Evolutionary conservation across 2,329 filamentous ascomycete species (phyloP).

Genomic region (Incumbomyces lentus): DNA sequence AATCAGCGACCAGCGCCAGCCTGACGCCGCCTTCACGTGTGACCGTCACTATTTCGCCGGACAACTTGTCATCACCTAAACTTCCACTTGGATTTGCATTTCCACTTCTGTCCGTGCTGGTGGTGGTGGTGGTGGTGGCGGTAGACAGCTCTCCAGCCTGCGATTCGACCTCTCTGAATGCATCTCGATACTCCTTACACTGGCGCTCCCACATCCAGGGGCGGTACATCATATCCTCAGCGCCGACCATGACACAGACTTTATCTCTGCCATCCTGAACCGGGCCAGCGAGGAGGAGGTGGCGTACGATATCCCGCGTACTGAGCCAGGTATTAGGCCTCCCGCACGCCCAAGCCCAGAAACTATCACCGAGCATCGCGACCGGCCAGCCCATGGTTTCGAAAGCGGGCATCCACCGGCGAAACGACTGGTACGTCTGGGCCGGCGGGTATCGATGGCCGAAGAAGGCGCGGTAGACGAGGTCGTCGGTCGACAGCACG

Average conservation of each 20-base stretch:
- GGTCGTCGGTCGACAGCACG: constrained; percentile 40
- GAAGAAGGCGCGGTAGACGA: constrained; percentile 44
- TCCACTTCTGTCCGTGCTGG: no score
- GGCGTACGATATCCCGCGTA: constrained; percentile 3
- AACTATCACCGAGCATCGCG: constrained; percentile 39
- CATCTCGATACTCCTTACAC: constrained; percentile 8
- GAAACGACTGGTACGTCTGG: constrained; percentile 32
- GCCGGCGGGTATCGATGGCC: constrained; percentile 32
- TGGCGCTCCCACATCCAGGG: constrained; percentile 6
- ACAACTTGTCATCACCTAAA: background rate
- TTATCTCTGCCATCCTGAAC: constrained; percentile 28
- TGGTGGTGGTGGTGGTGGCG: no score
- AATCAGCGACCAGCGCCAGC: constrained; percentile 33
- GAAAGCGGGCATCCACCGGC: constrained; percentile 36
- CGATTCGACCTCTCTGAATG: background rate
- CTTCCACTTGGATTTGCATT: no score
- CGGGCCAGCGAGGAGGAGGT: constrained; percentile 25
- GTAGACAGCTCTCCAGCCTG: no score
- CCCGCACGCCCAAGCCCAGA: constrained; percentile 14
- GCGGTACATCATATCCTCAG: constrained; percentile 24
- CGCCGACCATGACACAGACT: constrained; percentile 33
- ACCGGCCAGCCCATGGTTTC: constrained; percentile 45
- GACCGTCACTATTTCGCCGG: background rate
- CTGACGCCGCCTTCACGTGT: constrained; percentile 27
- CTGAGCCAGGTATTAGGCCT: constrained; percentile 5